Conservation (phyloP, 768 basidiomycete species). For the Postia placenta region DNA sequence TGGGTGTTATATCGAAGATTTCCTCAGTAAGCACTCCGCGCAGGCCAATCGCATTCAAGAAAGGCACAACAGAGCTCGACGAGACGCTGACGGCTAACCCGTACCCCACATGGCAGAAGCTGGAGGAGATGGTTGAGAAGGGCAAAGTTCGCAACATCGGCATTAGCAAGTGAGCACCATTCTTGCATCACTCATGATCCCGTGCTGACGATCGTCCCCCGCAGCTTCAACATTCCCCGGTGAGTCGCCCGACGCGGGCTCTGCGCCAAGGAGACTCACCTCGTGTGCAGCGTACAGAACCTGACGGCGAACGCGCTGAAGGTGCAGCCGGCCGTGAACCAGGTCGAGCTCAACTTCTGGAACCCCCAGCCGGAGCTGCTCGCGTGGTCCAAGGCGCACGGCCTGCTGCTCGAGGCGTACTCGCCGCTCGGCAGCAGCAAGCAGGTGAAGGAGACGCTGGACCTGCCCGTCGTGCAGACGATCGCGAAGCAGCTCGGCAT, state of each 20-base stretch:
- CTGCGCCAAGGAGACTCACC: neutral
- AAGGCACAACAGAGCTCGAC: conserved; percentile 45
- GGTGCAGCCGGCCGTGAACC: conserved; percentile 64
- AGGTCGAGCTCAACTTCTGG: conserved; percentile 75
- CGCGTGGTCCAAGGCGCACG: conserved; percentile 61
- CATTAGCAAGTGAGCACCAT: conserved; percentile 68
- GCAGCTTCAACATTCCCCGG: conserved; percentile 57
- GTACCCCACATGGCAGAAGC: conserved; percentile 78
- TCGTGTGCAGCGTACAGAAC: conserved; percentile 42
- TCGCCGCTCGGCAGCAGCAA: conserved; percentile 66
- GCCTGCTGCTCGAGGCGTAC: conserved; percentile 66
- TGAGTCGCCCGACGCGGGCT: neutral
- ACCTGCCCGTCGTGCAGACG: conserved; percentile 52
- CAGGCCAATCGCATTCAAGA: conserved; percentile 64
- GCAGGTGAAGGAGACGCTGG: conserved; percentile 51
- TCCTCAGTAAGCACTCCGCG: neutral
- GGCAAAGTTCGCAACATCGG: conserved; percentile 80
- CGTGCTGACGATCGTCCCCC: neutral
- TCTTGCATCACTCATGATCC: neutral
- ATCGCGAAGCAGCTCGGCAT: conserved; percentile 60
- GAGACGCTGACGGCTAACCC: conserved; percentile 58
- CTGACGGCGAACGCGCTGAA: conserved; percentile 56
- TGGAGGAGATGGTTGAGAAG: conserved; percentile 71
- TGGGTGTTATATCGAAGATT: neutral
- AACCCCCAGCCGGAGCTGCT: conserved; percentile 75